These are phyloP conservation scores for Saccharomycopsis olivae DNA, from an alignment of 805 yeast species.

Conservation along the genomic window DNA sequence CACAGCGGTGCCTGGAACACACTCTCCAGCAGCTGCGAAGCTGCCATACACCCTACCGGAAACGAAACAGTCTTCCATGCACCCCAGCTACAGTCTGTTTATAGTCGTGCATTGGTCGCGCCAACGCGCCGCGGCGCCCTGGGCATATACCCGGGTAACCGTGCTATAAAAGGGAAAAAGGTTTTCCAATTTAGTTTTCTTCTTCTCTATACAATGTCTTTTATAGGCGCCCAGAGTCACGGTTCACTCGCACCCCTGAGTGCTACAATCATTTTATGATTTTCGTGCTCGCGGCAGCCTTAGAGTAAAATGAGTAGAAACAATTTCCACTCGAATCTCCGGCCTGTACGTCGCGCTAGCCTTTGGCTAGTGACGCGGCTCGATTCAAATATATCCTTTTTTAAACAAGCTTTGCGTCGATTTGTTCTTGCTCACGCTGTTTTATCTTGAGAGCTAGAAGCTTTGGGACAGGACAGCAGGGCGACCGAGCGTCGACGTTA, in stretches of 20 bases:
- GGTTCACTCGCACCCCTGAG: slow-evolving; percentile 18
- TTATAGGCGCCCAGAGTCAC: slow-evolving; percentile 21
- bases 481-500: slow-evolving; percentile 45
- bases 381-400: slow-evolving; percentile 46
- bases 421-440: slow-evolving; percentile 44
- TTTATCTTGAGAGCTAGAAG: slow-evolving; percentile 52
- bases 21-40: no score
- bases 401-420: slow-evolving; percentile 45
- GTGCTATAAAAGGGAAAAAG: neutral
- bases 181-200: neutral
- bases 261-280: slow-evolving; percentile 19
- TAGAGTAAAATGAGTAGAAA: slow-evolving; percentile 40
- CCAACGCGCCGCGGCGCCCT: no score
- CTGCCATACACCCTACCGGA: no score
- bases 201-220: slow-evolving; percentile 18
- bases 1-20: no score
- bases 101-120: no score
- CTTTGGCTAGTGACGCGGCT: slow-evolving; percentile 53
- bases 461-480: slow-evolving; percentile 70
- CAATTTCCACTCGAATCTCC: slow-evolving; percentile 34
- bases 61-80: no score
- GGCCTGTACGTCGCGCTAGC: slow-evolving; percentile 34
- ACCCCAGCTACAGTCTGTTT: no score
- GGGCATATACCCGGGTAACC: no score
- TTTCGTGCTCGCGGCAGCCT: slow-evolving; percentile 95